Evolutionary conservation across 2,329 filamentous ascomycete genomes (phyloP), one percentile per base, ranked within the genome.

Genomic region (Alternaria consortialis): DNA sequence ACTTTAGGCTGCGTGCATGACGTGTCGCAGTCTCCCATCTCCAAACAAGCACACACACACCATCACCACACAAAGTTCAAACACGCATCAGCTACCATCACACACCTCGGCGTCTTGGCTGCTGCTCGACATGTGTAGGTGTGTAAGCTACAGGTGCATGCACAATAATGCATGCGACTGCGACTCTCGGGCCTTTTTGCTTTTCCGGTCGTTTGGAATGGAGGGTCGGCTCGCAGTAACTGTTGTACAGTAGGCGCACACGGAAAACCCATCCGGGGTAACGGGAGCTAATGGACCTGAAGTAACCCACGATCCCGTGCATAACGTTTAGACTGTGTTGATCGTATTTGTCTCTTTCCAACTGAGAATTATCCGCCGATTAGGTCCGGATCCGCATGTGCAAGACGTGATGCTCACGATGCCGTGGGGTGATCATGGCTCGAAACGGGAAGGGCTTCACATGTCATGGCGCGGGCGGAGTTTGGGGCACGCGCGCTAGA

Each of bases 371-470:
- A 57, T 46, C 57, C 63, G 57, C 60, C 47, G 17, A 36, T 34
- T 31, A 39, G 37, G 53, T 53, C 52, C 55, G 44, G 64, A 60
- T 62, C 61, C 52, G 58, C 58, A 53, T n/a, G 47, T 47, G 39
- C 44, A 15, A 54, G 50, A 58, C 46, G 32, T 47, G 42, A 56
- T 58, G 29, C 50, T 62, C 61, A 64, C 56, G 56, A 58, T 53
- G 61, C 52, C 54, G 55, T 62, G 58, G 58, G 39, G 47, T 62
- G 64, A 66, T 61, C 55, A 57, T 37, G 29, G 39, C 43, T 50
- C 58, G 58, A 62, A 64, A 66, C 61, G 53, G 53, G 12, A 47
- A 55, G n/a, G 50, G 50, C 50, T 50, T 50, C 46, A 50, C 46
- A 50, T 50, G 46, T 37, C 31, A 50, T 23, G 46, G 46, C 46